A percentile compares a stretch with the other conserved stretches of the same genome.
Evolutionary conservation across 371 early-diverging fungal genomes (phyloP).

Genomic region (Rhizopus sp.): DNA sequence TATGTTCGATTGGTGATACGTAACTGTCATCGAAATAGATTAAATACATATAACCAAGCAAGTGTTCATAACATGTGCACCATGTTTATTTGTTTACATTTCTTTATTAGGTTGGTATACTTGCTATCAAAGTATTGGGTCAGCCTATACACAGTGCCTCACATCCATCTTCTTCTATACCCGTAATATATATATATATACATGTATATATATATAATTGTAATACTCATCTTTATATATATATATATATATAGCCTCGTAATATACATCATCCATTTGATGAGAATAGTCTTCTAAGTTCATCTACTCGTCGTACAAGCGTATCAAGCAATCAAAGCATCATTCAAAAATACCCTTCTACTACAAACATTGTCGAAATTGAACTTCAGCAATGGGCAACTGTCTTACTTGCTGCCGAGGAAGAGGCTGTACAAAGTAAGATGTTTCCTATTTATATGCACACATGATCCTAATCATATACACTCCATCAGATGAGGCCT

Average conservation of each 20-base stretch:
- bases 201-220: not conserved
- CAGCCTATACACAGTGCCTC: conserved; percentile 18
- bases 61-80: not conserved
- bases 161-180: conserved; percentile 3
- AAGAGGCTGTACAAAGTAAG: conserved; percentile 40
- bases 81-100: not conserved
- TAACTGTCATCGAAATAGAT: conserved; percentile 68
- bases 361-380: conserved; percentile 32
- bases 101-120: conserved; percentile 54
- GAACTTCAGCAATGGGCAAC: conserved; percentile 47
- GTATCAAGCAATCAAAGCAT: conserved; percentile 44
- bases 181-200: conserved; percentile 9
- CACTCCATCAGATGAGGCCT: conserved; percentile 47
- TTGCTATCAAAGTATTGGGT: conserved; percentile 63
- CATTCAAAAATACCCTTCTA: conserved; percentile 22
- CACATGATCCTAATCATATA: not conserved
- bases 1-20: conserved; percentile 70
- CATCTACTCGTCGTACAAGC: conserved; percentile 48
- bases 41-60: conserved; percentile 82
- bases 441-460: not conserved
- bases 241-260: conserved; percentile 34
- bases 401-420: conserved; percentile 38
- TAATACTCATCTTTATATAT: not conserved
- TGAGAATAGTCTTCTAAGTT: conserved; percentile 41
- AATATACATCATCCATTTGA: conserved; percentile 32